These are phyloP conservation scores for Ustilago trichophora DNA, from an alignment of 1,284 basidiomycete species.

Conservation along the genomic window DNA sequence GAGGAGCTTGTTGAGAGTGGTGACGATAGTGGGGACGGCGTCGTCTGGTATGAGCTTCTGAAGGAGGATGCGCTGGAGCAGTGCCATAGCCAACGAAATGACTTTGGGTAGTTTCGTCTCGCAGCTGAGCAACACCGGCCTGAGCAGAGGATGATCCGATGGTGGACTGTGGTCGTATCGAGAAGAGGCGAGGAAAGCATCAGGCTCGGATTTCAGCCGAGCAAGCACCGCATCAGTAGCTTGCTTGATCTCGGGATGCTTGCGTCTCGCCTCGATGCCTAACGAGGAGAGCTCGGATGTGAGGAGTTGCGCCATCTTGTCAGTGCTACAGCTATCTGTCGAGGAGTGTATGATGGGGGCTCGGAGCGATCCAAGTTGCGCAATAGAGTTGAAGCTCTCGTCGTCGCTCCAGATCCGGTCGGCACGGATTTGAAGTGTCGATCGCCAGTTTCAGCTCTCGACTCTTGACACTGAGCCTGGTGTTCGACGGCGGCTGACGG, in stretches of 20 bases:
- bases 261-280: constrained; percentile 60
- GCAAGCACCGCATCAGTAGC: constrained; percentile 52
- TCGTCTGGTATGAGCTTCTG: constrained; percentile 74
- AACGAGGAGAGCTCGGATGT: constrained; percentile 60
- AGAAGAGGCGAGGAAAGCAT: constrained; percentile 33
- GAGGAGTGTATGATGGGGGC: neutral
- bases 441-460: no score
- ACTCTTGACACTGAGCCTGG: no score
- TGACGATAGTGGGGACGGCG: constrained; percentile 37
- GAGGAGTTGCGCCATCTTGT: constrained; percentile 58
- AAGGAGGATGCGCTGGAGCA: constrained; percentile 87
- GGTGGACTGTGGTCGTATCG: constrained; percentile 17
- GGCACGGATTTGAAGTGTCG: no score
- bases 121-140: constrained; percentile 92
- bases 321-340: neutral
- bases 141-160: constrained; percentile 75
- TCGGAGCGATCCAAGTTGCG: no score
- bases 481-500: no score
- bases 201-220: constrained; percentile 46
- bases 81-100: constrained; percentile 87
- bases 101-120: constrained; percentile 92
- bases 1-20: constrained; percentile 52
- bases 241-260: constrained; percentile 62
- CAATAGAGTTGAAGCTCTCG: no score
- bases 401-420: no score